Evolutionary conservation across 169 alveolate species (phyloP), one percentile per base, ranked within the genome.

Genomic region (Babesia divergens): DNA sequence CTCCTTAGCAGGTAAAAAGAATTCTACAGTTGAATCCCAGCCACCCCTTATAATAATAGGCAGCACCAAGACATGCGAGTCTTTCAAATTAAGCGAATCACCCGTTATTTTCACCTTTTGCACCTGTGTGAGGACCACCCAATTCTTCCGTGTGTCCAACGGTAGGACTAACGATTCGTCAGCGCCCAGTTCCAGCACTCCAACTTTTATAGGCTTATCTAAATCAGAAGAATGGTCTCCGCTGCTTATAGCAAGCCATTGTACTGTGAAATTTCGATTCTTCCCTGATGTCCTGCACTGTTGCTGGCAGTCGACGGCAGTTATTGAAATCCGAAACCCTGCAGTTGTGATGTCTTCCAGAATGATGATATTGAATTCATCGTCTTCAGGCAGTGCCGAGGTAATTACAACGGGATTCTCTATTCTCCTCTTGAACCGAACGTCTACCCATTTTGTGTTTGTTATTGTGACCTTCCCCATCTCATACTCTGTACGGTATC

Each of bases 181-280:
- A n/a, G 16, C 11, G 14, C 54, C 2, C 20, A n/a, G 22, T 0
- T 29, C 18, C 0, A 80, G 2, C 6, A 54, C 42, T 11, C 83
- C 84, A 20, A 34, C 70, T 0, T n/a, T 1, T 9, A 80, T 70
- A 6, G 6, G 38, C 3, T 47, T 38, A 3, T 68, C 32, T 38
- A 74, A 26, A 6, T 68, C 34, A 16, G 18, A 29, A 13, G 88
- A 80, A 24, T 80, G 84, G 34, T 70, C 74, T 16, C 88, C 88
- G 38, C 20, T 59, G 50, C 52, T 70, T 24, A 80, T 26, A 9
- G 72, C 83, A 13, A 80, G 37, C 62, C 60, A 69, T n/a, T 44
- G 65, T 5, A 69, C 43, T 1, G 24, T 53, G 22, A 18, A n/a
- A n/a, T 52, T 34, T 6, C 9, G 22, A 14, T 22, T 18, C 1